These are phyloP conservation scores for Malus fusca DNA, from an alignment of 306 rosid genomes.

Conservation along the genomic window DNA sequence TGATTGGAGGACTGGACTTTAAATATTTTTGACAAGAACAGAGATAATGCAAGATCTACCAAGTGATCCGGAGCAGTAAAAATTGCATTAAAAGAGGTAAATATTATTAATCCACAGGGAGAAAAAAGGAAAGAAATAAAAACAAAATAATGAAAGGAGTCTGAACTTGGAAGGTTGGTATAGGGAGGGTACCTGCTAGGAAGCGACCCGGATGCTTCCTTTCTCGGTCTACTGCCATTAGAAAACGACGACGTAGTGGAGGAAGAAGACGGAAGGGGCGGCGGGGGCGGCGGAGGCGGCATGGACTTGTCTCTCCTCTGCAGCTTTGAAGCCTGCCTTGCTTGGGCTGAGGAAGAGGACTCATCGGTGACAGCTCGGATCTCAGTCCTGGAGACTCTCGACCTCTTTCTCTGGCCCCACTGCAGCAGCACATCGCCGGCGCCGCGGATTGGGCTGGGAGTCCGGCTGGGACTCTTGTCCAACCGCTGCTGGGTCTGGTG, in stretches of 20 bases:
- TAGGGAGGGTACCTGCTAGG: constrained; percentile 28
- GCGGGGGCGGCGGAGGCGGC: constrained; percentile 45
- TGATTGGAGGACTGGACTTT: not conserved
- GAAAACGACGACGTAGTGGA: constrained; percentile 13
- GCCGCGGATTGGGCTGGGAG: constrained; percentile 29
- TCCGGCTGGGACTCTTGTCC: constrained; percentile 28
- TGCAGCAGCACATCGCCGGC: constrained; percentile 50
- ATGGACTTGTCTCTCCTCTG: constrained; percentile 32
- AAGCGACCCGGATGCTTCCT: constrained; percentile 31
- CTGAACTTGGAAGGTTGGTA: not conserved
- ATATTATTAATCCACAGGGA: not conserved
- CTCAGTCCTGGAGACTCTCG: constrained; percentile 48
- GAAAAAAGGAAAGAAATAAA: not conserved
- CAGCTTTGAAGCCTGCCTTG: constrained; percentile 22
- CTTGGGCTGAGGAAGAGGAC: constrained; percentile 39
- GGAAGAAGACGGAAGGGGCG: constrained; percentile 19
- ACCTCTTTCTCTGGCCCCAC: constrained; percentile 62
- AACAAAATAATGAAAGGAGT: not conserved
- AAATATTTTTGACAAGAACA: not conserved
- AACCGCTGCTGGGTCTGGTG: constrained; percentile 6
- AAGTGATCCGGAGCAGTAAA: not conserved
- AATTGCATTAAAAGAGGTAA: not conserved
- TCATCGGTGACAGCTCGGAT: constrained; percentile 40
- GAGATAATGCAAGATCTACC: not conserved
- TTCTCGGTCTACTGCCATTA: constrained; percentile 33